Percentiles rank a stretch among this genome's conserved stretches.
These are phyloP conservation scores for Fomitopsis betulina DNA, from an alignment of 1,284 basidiomycete genomes.

Conservation along the genomic window DNA sequence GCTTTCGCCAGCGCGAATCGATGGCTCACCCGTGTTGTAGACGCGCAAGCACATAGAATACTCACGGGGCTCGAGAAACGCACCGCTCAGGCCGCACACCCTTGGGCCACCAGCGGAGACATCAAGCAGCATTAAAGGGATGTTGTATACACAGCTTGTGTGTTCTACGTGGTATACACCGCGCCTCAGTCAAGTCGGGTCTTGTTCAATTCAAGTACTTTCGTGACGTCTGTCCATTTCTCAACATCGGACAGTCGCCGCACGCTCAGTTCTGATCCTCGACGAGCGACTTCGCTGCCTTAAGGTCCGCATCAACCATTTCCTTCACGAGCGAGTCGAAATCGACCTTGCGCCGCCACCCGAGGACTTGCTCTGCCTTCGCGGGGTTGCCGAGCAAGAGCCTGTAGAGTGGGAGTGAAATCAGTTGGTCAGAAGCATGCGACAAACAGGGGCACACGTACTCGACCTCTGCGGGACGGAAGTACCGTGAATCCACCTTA, in stretches of 20 bases:
- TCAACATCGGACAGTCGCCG: too few species aligned
- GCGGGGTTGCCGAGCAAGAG: conserved; percentile 77
- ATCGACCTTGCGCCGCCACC: conserved; percentile 80
- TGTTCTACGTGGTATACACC: neutral
- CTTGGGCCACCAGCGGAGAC: neutral
- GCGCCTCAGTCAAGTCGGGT: neutral
- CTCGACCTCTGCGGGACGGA: conserved; percentile 93
- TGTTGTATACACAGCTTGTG: neutral
- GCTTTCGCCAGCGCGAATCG: too few species aligned
- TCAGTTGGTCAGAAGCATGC: conserved; percentile 2
- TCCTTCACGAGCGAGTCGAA: conserved; percentile 82
- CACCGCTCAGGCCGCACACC: neutral
- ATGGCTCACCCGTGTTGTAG: too few species aligned
- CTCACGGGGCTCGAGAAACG: too few species aligned
- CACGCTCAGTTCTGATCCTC: conserved; percentile 70
- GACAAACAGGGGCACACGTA: conserved; percentile 36
- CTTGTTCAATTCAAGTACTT: too few species aligned
- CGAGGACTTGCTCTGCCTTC: conserved; percentile 80
- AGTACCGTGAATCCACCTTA: conserved; percentile 77
- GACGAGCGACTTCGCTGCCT: conserved; percentile 62
- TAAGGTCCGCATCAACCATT: conserved; percentile 82
- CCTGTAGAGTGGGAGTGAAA: conserved; percentile 32
- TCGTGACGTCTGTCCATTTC: too few species aligned
- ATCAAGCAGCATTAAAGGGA: neutral
- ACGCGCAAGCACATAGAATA: too few species aligned